Evolutionary conservation across 306 rosid species (phyloP), one percentile per base, ranked within the genome.

Genomic region (Myrica gale): DNA sequence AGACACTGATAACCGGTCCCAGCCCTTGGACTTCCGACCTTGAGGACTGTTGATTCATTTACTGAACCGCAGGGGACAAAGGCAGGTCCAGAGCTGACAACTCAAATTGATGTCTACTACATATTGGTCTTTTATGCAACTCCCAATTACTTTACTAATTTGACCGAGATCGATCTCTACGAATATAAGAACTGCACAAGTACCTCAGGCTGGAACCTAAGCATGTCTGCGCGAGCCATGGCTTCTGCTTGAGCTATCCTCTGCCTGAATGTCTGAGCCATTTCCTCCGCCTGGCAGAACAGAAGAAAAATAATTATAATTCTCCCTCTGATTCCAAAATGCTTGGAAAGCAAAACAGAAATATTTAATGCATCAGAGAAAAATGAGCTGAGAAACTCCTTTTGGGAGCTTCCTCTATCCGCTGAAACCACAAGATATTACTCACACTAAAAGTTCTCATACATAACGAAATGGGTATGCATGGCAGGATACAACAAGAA

Each of bases 201-300:
- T 86, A 94, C 96, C 98, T 95, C 92, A 9, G 96, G 96, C 74
- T 90, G 99, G 87, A 92, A 92, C 61, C 92, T 83, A 76, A 92
- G 97, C 96, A 94, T 90, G 76, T 88, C 98, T 16, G 93, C 97
- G 51, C 92, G 96, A 74, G 98, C 98, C 97, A 95, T 90, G n/a
- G 97, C 97, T 87, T 92, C 98, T 9, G 98, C 97, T 82, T 95
- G 98, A 68, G 97, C 97, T 21, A 92, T 92, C 87, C 97, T 95
- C 87, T 95, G 97, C 83, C 97, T 84, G 84, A 95, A 95, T 56
- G 91, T 92, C 81, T 90, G 96, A 71, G 96, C 97, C 96, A 95
- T 95, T 88, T 95, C 98, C 82, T 95, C 98, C 2, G 98, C 98
- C 98, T 94, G 77, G 51, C 62, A 66, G 70, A 78, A 80, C 68